phyloP scores from a whole-genome alignment of 306 rosid species.

The Gastrolobium bilobum region DNA sequence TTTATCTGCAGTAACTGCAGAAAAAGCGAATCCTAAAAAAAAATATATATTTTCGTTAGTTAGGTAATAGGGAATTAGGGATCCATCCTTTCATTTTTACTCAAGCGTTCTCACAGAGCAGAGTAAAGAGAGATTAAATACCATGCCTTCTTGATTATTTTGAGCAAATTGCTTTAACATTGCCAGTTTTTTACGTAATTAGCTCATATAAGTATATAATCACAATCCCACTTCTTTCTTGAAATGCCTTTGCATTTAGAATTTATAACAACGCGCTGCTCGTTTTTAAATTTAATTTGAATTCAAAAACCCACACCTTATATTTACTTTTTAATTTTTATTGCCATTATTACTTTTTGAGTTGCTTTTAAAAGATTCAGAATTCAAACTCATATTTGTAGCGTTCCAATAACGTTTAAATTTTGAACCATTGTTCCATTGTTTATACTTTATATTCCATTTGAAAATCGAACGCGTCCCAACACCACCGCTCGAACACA shows the following conservation, averaged over 20 bases:
- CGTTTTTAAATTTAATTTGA: not conserved
- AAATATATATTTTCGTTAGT: no score
- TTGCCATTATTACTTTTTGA: not conserved
- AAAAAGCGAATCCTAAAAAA: no score
- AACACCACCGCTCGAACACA: not conserved
- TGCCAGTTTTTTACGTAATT: not conserved
- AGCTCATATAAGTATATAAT: not conserved
- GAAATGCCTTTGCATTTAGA: slow-evolving; percentile 2
- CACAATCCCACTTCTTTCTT: not conserved
- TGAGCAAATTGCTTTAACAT: not conserved
- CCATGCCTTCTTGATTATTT: not conserved
- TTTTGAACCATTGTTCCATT: not conserved
- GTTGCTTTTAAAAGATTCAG: not conserved
- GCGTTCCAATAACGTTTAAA: not conserved
- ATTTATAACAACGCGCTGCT: not conserved
- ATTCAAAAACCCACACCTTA: not conserved
- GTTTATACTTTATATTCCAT: slow-evolving; percentile 1
- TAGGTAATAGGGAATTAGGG: no score
- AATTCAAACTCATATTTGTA: slow-evolving; percentile 8
- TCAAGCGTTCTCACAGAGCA: not conserved
- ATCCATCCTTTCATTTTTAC: not conserved
- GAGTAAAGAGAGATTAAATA: not conserved
- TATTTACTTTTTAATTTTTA: not conserved
- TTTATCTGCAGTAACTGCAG: no score
- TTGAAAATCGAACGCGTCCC: not conserved